These are phyloP conservation scores for Penicillium manginii DNA, from an alignment of 495 filamentous ascomycete genomes.

Conservation along the genomic window DNA sequence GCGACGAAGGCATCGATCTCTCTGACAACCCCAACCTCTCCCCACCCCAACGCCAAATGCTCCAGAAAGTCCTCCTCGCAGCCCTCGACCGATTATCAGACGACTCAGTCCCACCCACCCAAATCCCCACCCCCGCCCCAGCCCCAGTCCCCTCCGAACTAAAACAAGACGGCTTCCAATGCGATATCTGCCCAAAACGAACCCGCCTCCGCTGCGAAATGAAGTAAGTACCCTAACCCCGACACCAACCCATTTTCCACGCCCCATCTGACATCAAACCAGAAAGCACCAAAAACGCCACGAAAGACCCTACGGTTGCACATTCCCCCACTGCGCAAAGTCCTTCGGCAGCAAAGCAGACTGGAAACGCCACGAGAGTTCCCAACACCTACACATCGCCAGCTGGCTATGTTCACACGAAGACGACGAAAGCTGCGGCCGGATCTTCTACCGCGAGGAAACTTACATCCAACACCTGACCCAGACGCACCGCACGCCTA, in stretches of 20 bases:
- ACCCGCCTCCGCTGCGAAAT: constrained; percentile 69
- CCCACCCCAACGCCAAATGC: constrained; percentile 38
- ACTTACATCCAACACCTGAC: constrained; percentile 62
- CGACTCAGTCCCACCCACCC: too few relatives aligned
- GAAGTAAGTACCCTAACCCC: constrained; percentile 54
- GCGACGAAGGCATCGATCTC: constrained; percentile 32
- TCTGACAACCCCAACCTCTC: constrained; percentile 29
- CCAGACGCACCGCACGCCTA: constrained; percentile 44
- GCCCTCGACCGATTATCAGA: constrained; percentile 39
- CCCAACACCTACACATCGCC: constrained; percentile 77
- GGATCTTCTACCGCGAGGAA: constrained; percentile 63
- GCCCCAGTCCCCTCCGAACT: constrained; percentile 26
- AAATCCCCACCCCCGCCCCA: too few relatives aligned
- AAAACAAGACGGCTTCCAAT: constrained; percentile 49
- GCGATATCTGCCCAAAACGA: constrained; percentile 56
- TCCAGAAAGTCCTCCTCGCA: constrained; percentile 38
- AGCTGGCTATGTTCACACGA: constrained; percentile 70
- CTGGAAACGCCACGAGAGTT: constrained; percentile 95
- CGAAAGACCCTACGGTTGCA: constrained; percentile 85
- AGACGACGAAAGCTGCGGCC: constrained; percentile 52
- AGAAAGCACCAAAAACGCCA: constrained; percentile 93
- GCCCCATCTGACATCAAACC: constrained; percentile 22
- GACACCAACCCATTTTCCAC: background rate
- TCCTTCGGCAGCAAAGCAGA: constrained; percentile 91
- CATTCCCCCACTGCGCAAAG: constrained; percentile 72